These are phyloP conservation scores for Haplosporangium sp. DNA, from an alignment of 371 early-diverging fungal genomes.

Conservation along the genomic window DNA sequence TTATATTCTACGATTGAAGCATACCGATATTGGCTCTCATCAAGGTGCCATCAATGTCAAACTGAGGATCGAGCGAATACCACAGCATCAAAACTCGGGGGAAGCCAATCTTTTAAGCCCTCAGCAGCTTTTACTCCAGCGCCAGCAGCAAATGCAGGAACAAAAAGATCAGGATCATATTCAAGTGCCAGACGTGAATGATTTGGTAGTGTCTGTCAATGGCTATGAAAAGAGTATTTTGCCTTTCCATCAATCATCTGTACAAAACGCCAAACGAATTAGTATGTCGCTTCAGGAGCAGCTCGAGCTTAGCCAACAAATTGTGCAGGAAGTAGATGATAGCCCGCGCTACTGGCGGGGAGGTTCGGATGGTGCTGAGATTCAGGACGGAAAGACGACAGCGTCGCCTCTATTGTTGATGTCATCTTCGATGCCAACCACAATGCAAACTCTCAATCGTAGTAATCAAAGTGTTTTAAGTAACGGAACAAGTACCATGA, in stretches of 20 bases:
- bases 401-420: conserved; percentile 44
- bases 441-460: conserved; percentile 37
- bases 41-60: conserved; percentile 56
- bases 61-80: conserved; percentile 51
- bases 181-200: conserved; percentile 14
- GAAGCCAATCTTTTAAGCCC: conserved; percentile 31
- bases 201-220: conserved; percentile 44
- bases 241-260: conserved; percentile 32
- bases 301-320: conserved; percentile 50
- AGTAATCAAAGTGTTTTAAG: conserved; percentile 52
- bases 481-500: conserved; percentile 53
- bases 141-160: conserved; percentile 28
- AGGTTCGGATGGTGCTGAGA: conserved; percentile 26
- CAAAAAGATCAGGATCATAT: conserved; percentile 4
- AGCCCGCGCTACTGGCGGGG: conserved; percentile 16
- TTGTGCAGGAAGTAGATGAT: conserved; percentile 47
- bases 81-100: conserved; percentile 33
- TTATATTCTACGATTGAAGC: conserved; percentile 54
- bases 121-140: conserved; percentile 38
- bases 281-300: conserved; percentile 55
- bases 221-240: conserved; percentile 47
- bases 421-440: conserved; percentile 52
- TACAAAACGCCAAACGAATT: conserved; percentile 17
- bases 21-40: conserved; percentile 40
- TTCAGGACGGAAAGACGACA: conserved; percentile 20